Percentiles rank a stretch among this genome's conserved stretches.
phyloP scores from a whole-genome alignment of 163 green algal species.

The Scenedesmus sp. region DNA sequence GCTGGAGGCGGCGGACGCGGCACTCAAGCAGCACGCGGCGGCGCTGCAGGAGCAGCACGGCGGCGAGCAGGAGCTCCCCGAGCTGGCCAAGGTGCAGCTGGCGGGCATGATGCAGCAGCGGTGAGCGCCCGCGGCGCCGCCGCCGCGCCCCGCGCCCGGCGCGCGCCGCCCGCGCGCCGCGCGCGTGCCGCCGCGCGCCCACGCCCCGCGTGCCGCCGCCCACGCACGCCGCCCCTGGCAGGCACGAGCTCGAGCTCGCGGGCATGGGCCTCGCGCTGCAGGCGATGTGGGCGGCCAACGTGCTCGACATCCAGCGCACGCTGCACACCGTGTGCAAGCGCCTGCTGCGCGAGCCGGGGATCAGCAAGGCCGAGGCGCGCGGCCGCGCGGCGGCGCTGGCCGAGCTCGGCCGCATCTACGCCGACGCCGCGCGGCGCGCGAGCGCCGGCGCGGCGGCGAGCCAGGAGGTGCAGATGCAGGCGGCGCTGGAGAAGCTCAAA shows the following conservation, averaged over 20 bases:
- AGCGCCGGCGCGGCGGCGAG: conserved; percentile 21
- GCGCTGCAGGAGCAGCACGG: conserved; percentile 62
- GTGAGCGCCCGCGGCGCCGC: neutral
- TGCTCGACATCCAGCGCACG: conserved; percentile 92
- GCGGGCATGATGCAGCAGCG: conserved; percentile 38
- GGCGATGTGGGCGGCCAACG: conserved; percentile 93
- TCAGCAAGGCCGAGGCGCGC: conserved; percentile 8
- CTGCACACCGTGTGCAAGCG: conserved; percentile 58
- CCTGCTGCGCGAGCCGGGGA: conserved; percentile 23
- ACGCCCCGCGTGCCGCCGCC: conserved; percentile 52
- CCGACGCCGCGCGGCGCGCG: conserved; percentile 3
- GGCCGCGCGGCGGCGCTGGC: conserved; percentile 17
- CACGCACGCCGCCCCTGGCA: neutral
- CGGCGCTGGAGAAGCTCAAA: conserved; percentile 33
- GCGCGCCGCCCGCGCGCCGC: neutral
- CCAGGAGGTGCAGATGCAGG: conserved; percentile 36
- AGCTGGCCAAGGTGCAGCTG: conserved; percentile 33
- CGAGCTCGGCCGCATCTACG: conserved; percentile 40
- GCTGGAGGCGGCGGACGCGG: conserved; percentile 43
- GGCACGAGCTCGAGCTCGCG: conserved; percentile 61
- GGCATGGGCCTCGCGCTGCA: conserved; percentile 74
- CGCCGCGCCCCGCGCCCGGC: neutral
- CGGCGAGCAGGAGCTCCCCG: conserved; percentile 17
- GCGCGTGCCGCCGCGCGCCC: too few relatives aligned
- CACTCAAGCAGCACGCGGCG: conserved; percentile 61